Conservation (phyloP, 352 stramenopile genomes). For the Aphanomyces invadans region DNA sequence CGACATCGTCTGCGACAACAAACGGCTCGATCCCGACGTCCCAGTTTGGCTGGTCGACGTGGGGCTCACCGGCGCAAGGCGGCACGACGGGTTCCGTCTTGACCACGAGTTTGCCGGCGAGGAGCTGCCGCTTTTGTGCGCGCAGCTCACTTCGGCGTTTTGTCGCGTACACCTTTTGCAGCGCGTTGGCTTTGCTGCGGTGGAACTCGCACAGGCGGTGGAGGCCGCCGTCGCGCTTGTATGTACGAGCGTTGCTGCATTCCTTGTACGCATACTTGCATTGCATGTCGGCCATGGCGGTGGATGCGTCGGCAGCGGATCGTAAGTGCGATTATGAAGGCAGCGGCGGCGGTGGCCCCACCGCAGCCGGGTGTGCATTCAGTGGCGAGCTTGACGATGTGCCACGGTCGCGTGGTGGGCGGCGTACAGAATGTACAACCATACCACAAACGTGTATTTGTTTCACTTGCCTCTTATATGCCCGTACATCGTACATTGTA, state of each 20-base stretch:
- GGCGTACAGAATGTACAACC: no score
- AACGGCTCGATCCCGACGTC: no score
- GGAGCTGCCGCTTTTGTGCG: background rate
- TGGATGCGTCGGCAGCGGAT: no score
- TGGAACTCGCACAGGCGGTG: constrained; percentile 24
- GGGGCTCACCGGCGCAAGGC: background rate
- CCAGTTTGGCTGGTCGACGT: no score
- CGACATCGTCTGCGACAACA: background rate
- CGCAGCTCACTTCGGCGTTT: background rate
- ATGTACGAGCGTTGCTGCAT: constrained; percentile 17
- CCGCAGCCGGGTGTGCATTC: no score
- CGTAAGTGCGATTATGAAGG: no score
- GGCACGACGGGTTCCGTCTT: background rate
- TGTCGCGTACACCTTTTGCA: constrained; percentile 18
- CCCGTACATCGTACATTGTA: no score
- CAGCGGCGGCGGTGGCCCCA: no score
- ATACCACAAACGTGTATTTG: no score
- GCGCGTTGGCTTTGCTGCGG: constrained; percentile 25
- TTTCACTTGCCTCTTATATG: no score
- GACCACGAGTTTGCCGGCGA: background rate
- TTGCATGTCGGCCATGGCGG: background rate
- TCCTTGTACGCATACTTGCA: constrained; percentile 34
- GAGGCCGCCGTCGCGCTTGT: constrained; percentile 23
- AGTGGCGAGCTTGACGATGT: no score
- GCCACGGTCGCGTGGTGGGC: no score